A percentile compares a stretch with the other conserved stretches of the same genome.
phyloP scores from a whole-genome alignment of 495 filamentous ascomycete genomes.

The Lasiosphaeris hirsuta region DNA sequence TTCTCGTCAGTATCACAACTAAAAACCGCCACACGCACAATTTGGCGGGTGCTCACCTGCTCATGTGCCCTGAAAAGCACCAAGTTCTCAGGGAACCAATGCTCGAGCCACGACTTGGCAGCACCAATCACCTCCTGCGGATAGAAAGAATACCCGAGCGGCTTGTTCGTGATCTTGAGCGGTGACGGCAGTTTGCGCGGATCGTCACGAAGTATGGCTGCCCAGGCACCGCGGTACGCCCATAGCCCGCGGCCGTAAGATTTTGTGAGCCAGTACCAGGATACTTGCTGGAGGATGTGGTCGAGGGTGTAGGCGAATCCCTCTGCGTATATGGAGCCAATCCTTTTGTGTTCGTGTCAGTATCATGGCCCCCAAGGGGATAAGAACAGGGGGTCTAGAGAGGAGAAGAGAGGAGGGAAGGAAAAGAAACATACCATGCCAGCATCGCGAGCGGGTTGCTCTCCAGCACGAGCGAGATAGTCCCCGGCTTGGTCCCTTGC shows the following conservation, averaged over 20 bases:
- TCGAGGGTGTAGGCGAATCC: conserved; percentile 29
- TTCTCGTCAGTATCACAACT: too few species aligned
- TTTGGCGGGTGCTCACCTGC: conserved; percentile 19
- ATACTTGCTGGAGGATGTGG: conserved; percentile 54
- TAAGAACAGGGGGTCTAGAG: conserved; percentile 32
- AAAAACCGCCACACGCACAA: too few species aligned
- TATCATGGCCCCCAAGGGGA: too few species aligned
- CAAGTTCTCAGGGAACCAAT: conserved; percentile 34
- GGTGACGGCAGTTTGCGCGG: conserved; percentile 15
- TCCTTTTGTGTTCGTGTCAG: too few species aligned
- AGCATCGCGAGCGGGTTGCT: conserved; percentile 60
- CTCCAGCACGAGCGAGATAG: conserved; percentile 54
- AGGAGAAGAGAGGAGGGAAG: background rate
- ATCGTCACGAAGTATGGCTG: conserved; percentile 2
- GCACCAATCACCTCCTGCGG: conserved; percentile 3
- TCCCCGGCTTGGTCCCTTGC: conserved; percentile 58
- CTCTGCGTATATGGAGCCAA: too few species aligned
- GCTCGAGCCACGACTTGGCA: conserved; percentile 10
- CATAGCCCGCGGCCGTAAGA: conserved; percentile 57
- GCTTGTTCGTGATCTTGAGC: conserved; percentile 6
- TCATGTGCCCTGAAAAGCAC: conserved; percentile 46
- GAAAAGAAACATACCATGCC: conserved; percentile 50
- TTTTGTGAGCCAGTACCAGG: conserved; percentile 64
- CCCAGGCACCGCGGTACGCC: conserved; percentile 15
- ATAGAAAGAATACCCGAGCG: conserved; percentile 9